These are phyloP conservation scores for Xylaria nigripes DNA, from an alignment of 495 filamentous ascomycete genomes.

Conservation along the genomic window DNA sequence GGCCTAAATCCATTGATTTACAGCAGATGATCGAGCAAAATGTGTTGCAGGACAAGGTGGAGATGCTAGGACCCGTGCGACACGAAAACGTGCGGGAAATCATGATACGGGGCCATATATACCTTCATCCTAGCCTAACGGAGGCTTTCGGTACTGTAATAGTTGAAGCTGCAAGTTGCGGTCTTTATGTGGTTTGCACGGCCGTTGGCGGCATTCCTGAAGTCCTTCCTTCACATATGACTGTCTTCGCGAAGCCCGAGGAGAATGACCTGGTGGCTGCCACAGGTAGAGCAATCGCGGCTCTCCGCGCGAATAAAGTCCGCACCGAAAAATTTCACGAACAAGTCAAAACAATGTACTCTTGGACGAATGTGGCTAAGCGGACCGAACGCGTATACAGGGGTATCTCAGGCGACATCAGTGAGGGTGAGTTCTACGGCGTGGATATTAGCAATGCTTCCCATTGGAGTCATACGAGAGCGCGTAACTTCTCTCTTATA, in stretches of 20 bases:
- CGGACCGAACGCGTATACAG: constrained; percentile 93
- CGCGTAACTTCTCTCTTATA: constrained; percentile 81
- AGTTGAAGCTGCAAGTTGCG: constrained; percentile 92
- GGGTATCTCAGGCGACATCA: constrained; percentile 75
- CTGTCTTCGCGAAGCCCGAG: constrained; percentile 83
- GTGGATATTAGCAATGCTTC: constrained; percentile 58
- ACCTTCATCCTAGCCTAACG: constrained; percentile 87
- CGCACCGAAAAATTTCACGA: constrained; percentile 93
- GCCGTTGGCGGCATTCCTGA: constrained; percentile 95
- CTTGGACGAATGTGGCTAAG: constrained; percentile 88
- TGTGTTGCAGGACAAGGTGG: constrained; percentile 88
- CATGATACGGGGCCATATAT: constrained; percentile 97
- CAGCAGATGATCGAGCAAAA: constrained; percentile 96
- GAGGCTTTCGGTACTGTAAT: constrained; percentile 97
- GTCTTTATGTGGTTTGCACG: constrained; percentile 92
- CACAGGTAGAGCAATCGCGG: constrained; percentile 72
- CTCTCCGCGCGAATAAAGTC: constrained; percentile 71
- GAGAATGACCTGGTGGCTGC: constrained; percentile 83
- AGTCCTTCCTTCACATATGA: constrained; percentile 90
- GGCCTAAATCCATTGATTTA: constrained; percentile 92
- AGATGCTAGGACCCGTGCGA: constrained; percentile 81
- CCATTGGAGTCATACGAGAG: constrained; percentile 64
- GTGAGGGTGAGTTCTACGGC: constrained; percentile 81
- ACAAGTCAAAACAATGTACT: constrained; percentile 95
- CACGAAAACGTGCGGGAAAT: constrained; percentile 97